Conservation (phyloP, 352 stramenopile genomes). For the Plasmopara viticola region DNA sequence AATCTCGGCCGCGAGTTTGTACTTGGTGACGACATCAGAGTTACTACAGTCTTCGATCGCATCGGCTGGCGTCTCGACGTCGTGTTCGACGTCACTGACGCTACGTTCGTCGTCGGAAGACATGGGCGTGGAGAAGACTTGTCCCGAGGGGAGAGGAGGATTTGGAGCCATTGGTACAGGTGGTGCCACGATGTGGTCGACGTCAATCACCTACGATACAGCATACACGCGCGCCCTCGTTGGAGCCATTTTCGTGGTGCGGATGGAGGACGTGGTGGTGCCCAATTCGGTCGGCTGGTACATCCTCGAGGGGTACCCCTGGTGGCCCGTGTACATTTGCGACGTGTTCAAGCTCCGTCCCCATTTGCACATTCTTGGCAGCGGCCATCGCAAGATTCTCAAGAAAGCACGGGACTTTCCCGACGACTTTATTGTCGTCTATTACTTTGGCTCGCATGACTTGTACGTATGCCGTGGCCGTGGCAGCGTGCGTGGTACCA, state of each 20-base stretch:
- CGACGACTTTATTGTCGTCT: constrained; percentile 66
- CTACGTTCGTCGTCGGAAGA: constrained; percentile 35
- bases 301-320: constrained; percentile 80
- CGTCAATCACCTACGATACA: background rate
- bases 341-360: constrained; percentile 69
- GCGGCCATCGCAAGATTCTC: constrained; percentile 58
- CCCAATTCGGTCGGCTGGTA: constrained; percentile 78
- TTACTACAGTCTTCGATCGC: constrained; percentile 81
- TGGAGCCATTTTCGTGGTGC: background rate
- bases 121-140: too few relatives aligned
- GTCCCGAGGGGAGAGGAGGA: constrained; percentile 4
- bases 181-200: background rate
- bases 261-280: constrained; percentile 20
- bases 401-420: constrained; percentile 72
- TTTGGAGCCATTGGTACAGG: background rate
- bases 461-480: constrained; percentile 45
- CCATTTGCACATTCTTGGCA: constrained; percentile 58
- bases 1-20: constrained; percentile 98
- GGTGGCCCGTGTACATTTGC: constrained; percentile 84
- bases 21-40: constrained; percentile 94
- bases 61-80: constrained; percentile 48
- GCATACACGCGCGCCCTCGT: background rate
- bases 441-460: constrained; percentile 78
- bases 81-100: constrained; percentile 58
- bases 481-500: background rate